Evolutionary conservation across 208 protist species (phyloP), one percentile per base, ranked within the genome.

Genomic region (Trypanosoma lewisi): DNA sequence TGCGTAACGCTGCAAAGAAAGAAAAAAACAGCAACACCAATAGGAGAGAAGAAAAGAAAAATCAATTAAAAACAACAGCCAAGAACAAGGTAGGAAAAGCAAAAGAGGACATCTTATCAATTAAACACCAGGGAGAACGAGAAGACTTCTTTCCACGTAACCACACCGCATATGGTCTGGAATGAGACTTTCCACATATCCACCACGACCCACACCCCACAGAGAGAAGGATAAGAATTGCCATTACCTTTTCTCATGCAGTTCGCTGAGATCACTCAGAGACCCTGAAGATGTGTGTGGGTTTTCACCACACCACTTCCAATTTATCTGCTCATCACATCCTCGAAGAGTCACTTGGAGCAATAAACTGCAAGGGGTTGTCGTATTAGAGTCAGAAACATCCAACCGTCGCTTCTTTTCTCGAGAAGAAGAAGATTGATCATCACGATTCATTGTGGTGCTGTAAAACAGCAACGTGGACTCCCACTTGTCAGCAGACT

Each of bases 401-500:
- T 47, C 42, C 17, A 47, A 47, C 5, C 42, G 42, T n/a, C 42
- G 3, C 17, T 19, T 23, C 16, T 14, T 47, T 9, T 5, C 16
- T 19, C 23, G 42, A 1, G 7, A 7, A 47, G 7, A 19, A 23
- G 8, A 12, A 17, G 16, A 12, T 12, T n/a, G 11, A 49, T 60
- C 30, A 52, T 48, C 25, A n/a, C 34, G 27, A 16, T 19, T 34
- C 8, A 16, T 14, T 19, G 36, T 33, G 45, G 19, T 37, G 31
- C 12, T 2, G 27, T 44, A 34, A 53, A 78, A 55, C 4, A 66
- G 33, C 2, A 78, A 37, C 9, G 33, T 57, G 2, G 73, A 70
- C 34, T 71, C 65, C 73, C 73, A 78, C 51, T 78, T 70, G 7
- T 64, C 56, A 53, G 17, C 44, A 31, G 41, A 36, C 2, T 67